A percentile compares a stretch with the other conserved stretches of the same genome.
phyloP scores from a whole-genome alignment of 306 rosid species.

The Ormosia semicastrata region DNA sequence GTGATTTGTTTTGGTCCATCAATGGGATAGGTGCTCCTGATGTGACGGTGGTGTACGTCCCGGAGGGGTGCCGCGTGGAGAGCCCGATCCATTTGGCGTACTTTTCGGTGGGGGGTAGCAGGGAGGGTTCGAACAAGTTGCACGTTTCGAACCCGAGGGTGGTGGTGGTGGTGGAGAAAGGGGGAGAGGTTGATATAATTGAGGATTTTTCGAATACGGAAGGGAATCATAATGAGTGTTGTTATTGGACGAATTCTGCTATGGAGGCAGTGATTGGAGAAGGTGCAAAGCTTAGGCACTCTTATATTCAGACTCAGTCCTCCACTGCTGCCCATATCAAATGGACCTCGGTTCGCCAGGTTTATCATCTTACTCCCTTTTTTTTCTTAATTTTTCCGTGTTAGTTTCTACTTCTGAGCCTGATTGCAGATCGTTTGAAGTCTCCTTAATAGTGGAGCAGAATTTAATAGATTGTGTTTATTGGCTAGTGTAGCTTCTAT shows the following conservation, averaged over 20 bases:
- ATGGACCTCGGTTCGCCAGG: slow-evolving; percentile 94
- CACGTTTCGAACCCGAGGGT: slow-evolving; percentile 85
- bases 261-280: slow-evolving; percentile 63
- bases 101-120: slow-evolving; percentile 41
- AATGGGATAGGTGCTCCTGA: slow-evolving; percentile 93
- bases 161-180: slow-evolving; percentile 75
- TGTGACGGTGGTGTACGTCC: slow-evolving; percentile 73
- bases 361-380: background rate
- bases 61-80: slow-evolving; percentile 61
- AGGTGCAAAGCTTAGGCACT: slow-evolving; percentile 83
- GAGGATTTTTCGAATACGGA: slow-evolving; percentile 64
- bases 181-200: slow-evolving; percentile 64
- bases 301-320: slow-evolving; percentile 88
- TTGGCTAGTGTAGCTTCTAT: no score
- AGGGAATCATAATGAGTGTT: slow-evolving; percentile 22
- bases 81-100: slow-evolving; percentile 64
- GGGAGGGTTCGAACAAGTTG: slow-evolving; percentile 42
- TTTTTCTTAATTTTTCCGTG: no score
- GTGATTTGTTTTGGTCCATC: slow-evolving; percentile 91
- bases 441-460: no score
- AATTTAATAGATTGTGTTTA: no score
- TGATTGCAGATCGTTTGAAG: no score
- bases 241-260: slow-evolving; percentile 83
- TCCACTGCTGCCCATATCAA: slow-evolving; percentile 73
- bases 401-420: no score